Evolutionary conservation across 148 eudicot species (phyloP).

Genomic region (Tetragonia tetragonoides): DNA sequence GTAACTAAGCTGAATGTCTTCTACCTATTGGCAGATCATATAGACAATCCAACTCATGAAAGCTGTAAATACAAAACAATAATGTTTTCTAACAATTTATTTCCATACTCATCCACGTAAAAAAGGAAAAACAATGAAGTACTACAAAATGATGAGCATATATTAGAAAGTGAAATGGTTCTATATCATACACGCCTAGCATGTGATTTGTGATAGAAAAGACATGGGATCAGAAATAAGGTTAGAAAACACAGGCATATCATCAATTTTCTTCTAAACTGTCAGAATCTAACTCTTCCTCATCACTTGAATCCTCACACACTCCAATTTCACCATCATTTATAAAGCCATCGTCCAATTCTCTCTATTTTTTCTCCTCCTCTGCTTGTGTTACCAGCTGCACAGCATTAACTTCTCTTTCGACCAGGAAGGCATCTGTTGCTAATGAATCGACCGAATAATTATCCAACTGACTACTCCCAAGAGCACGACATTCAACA

Average conservation of each 20-base stretch:
- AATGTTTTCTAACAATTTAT: too few relatives aligned
- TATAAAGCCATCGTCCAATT: not conserved
- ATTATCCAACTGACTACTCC: not conserved
- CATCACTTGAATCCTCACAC: not conserved
- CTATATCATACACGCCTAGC: too few relatives aligned
- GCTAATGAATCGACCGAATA: not conserved
- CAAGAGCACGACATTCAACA: not conserved
- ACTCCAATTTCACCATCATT: conserved; percentile 10
- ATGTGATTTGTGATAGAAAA: too few relatives aligned
- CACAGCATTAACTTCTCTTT: not conserved
- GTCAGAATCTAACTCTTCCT: not conserved
- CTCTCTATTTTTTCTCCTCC: not conserved
- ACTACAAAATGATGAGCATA: too few relatives aligned
- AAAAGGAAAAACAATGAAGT: too few relatives aligned
- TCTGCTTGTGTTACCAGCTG: not conserved
- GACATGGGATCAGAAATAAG: not conserved
- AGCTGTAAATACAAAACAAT: too few relatives aligned
- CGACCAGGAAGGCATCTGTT: not conserved
- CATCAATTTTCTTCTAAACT: not conserved
- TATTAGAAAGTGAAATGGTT: too few relatives aligned
- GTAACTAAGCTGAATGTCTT: not conserved
- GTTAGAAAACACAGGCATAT: not conserved
- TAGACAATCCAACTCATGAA: too few relatives aligned
- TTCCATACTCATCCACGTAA: too few relatives aligned
- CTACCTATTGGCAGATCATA: not conserved